Evolutionary conservation across 805 yeast genomes (phyloP), one percentile per base, ranked within the genome.

Genomic region (Metschnikowia lachancei): DNA sequence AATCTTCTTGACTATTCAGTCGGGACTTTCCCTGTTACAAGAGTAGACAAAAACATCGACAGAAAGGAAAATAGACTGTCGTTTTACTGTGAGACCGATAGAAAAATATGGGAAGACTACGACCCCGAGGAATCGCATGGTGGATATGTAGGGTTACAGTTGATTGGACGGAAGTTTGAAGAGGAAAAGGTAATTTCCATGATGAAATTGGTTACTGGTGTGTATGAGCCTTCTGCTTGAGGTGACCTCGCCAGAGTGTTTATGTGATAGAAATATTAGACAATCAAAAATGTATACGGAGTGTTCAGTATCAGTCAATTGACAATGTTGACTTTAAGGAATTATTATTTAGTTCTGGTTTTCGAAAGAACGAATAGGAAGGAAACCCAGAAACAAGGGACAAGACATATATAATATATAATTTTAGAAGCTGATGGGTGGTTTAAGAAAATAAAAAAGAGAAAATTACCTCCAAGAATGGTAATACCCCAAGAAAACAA

Each of bases 141-240:
- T 4, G 78, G 82, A 45, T 83, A 88, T 0, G 82, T 80, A 12
- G 78, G 82, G 16, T 64, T 85, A n/a, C 89, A 84, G 61, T 65
- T 85, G 26, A 79, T 83, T 3, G 81, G 85, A n/a, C 70, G 72
- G 47, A 72, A 79, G 43, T 67, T 74, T 16, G 76, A 81, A 54
- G 91, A 84, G 54, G 90, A 84, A 56, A 81, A 81, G 58, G 78
- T 73, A 4, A 57, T 81, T 35, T 69, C 66, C 43, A 72, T 78
- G 56, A 72, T 78, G 76, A 63, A 67, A 47, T 57, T 67, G n/a
- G 47, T 53, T 9, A 8, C 47, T 3, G 36, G 29, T 6, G 28
- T 35, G 7, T 18, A 16, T 20, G 40, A 42, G 35, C 20, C 39
- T 8, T 18, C n/a, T 7, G 12, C 13, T 14, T 34, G 14, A 26